These are phyloP conservation scores for Podospora tetraspora DNA, from an alignment of 495 filamentous ascomycete genomes.

Conservation along the genomic window DNA sequence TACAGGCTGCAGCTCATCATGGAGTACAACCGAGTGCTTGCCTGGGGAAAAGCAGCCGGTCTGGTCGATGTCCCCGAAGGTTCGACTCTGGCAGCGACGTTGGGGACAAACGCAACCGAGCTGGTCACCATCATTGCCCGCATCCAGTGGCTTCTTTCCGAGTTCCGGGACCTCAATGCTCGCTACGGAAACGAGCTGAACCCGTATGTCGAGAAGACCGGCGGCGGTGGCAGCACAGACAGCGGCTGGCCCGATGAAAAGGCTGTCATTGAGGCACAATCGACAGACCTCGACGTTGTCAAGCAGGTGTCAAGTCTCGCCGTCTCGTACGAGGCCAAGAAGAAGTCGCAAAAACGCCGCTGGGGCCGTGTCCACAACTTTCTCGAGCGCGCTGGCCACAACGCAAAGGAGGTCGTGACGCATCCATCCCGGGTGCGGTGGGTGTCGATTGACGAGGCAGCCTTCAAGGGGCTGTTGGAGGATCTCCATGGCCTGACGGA, in stretches of 20 bases:
- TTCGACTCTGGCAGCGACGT: conserved; percentile 18
- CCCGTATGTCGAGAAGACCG: background rate
- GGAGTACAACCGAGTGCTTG: conserved; percentile 33
- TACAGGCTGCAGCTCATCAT: conserved; percentile 33
- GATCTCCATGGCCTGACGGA: conserved; percentile 32
- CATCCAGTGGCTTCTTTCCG: conserved; percentile 29
- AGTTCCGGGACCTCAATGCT: conserved; percentile 30
- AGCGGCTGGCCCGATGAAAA: background rate
- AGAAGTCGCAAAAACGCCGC: conserved; percentile 18
- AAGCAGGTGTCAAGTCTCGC: conserved; percentile 28
- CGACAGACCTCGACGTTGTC: conserved; percentile 19
- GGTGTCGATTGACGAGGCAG: conserved; percentile 28
- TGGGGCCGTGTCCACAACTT: conserved; percentile 28
- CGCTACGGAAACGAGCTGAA: conserved; percentile 30
- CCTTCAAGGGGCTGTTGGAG: conserved; percentile 23
- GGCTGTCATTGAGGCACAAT: conserved; percentile 4
- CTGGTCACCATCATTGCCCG: conserved; percentile 26
- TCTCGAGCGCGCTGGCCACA: conserved; percentile 20
- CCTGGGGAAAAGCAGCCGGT: conserved; percentile 32
- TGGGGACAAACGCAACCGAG: conserved; percentile 28
- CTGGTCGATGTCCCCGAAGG: conserved; percentile 28
- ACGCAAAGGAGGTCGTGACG: conserved; percentile 29
- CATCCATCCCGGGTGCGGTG: conserved; percentile 29
- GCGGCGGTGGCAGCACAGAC: background rate
- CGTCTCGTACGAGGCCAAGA: conserved; percentile 28